These are phyloP conservation scores for Mucor mucedo DNA, from an alignment of 371 early-diverging fungal species.

Conservation along the genomic window DNA sequence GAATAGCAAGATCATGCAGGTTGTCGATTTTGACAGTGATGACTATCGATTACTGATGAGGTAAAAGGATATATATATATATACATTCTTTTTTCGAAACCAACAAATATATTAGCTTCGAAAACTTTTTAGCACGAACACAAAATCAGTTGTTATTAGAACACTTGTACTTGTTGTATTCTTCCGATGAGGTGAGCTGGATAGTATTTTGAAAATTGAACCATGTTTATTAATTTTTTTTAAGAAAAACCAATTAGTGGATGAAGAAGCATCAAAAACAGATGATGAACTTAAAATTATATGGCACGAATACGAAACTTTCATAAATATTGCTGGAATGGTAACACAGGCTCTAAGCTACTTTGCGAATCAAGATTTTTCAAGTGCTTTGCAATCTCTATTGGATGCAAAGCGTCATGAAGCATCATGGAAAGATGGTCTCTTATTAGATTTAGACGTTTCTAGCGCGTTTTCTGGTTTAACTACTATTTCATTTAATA, in stretches of 20 bases:
- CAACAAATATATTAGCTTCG: conserved; percentile 18
- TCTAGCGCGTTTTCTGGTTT: conserved; percentile 23
- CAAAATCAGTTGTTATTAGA: conserved; percentile 28
- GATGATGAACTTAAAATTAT: conserved; percentile 20
- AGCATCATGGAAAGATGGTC: conserved; percentile 38
- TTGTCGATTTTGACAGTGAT: conserved; percentile 17
- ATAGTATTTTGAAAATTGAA: conserved; percentile 1
- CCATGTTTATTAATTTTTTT: background rate
- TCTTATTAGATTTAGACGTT: conserved; percentile 32
- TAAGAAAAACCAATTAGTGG: background rate
- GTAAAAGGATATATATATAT: conserved; percentile 19
- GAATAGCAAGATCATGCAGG: conserved; percentile 17
- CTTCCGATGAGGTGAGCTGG: conserved; percentile 18
- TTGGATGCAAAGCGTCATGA: conserved; percentile 36
- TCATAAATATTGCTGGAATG: conserved; percentile 18
- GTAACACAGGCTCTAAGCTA: conserved; percentile 22
- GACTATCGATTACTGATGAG: conserved; percentile 35
- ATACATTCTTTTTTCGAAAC: background rate
- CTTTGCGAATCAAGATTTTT: conserved; percentile 27
- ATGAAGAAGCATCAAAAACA: conserved; percentile 20
- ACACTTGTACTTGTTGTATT: conserved; percentile 32
- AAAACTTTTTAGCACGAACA: conserved; percentile 28
- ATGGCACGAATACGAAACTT: conserved; percentile 36
- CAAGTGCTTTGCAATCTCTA: conserved; percentile 25
- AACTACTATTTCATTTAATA: conserved; percentile 29